Evolutionary conservation across 2,329 filamentous ascomycete species (phyloP).

Genomic region (Diaporthe aspalathi): DNA sequence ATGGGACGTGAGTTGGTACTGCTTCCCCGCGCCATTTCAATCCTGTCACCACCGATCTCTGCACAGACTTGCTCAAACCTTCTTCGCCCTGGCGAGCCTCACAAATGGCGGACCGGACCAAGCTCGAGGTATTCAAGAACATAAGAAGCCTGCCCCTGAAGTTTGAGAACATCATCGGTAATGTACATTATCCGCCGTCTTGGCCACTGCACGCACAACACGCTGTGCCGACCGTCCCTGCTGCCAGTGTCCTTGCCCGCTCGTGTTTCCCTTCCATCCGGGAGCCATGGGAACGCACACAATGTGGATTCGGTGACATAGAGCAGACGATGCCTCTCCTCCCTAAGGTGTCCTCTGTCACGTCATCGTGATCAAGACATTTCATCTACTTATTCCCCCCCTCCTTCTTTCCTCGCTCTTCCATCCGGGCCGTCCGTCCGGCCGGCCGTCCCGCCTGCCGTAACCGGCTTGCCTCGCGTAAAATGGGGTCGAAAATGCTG

Average conservation of each 20-base stretch:
- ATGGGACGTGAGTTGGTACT: no score
- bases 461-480: neutral
- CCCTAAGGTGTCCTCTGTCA: neutral
- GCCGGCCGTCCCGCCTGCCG: neutral
- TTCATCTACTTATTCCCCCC: constrained; percentile 21
- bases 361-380: constrained; percentile 34
- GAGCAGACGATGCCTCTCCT: neutral
- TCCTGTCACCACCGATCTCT: no score
- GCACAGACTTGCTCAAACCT: neutral
- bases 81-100: neutral
- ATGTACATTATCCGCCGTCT: constrained; percentile 24
- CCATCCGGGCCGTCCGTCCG: neutral
- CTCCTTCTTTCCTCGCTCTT: neutral
- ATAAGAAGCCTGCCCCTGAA: constrained; percentile 32
- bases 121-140: constrained; percentile 30
- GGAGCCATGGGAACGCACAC: no score
- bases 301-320: neutral
- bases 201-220: neutral
- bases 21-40: no score
- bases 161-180: constrained; percentile 14
- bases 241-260: neutral
- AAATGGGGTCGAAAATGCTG: constrained; percentile 23
- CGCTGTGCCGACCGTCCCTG: neutral
- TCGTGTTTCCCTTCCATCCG: neutral
- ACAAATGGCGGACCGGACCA: neutral